Base-by-base conservation (phyloP, 257 asterid genomes). In the Nyctanthes arbortristis region DNA sequence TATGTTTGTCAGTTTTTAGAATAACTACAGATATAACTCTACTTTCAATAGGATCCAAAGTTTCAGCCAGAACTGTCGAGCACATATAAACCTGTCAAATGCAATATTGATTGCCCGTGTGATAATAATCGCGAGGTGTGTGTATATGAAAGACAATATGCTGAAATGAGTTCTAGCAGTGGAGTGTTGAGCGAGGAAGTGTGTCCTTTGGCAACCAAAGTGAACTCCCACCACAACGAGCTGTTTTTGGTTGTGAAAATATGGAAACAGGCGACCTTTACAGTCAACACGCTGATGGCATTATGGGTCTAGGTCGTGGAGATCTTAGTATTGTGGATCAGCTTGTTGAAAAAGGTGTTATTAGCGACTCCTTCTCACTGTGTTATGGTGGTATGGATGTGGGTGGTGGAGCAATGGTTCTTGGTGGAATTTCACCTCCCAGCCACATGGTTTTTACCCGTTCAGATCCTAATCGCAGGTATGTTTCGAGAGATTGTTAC, bases 361-460 rank as follows among this genome's bases (percentile, higher is more conserved):
- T 94, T 76, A 79, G 86, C 65, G 96, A 94, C 82, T 89, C 97
- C 12, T 94, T 94, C 83, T 91, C 99, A 52, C 82, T 94, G 69
- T 94, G 99, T 76, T 94, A 94, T 32, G 99, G 99, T 67, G 99
- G 99, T 59, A 94, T 94, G 99, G 99, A 94, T 84, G 77, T 94
- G 65, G 97, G 99, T 63, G 97, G 97, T 31, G 99, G 99, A 66
- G 91, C 93, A 47, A 94, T 94, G 99, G 99, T 94, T 82, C 96
- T 94, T 76, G 99, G 99, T 63, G 91, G 85, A 70, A 85, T 91
- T 79, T 67, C 91, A 65, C 71, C 90, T 56, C 97, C 96, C 76
- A 73, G 77, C 39, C 93, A 84, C 71, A 91, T 94, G 99, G 86
- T 88, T 60, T 91, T 87, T 79, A 75, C 93, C 77, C 88, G 34